Conservation (phyloP, 75 land plant species). For the Cunninghamia lanceolata region DNA sequence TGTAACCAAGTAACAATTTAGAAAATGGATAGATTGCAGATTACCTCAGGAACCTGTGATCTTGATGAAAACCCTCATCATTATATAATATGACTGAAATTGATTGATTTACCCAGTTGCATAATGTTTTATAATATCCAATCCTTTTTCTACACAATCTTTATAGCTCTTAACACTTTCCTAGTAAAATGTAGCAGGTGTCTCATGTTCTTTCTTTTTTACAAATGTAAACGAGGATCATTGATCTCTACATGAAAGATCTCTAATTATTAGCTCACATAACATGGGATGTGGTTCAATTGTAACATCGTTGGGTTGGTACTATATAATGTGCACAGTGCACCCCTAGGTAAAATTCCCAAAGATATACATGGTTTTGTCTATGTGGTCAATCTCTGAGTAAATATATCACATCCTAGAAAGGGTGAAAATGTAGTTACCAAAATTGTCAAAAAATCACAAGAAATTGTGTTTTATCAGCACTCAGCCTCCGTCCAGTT, state of each 20-base stretch:
- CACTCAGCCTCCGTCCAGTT: no score
- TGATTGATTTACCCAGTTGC: not conserved
- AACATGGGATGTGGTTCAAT: not conserved
- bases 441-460: no score
- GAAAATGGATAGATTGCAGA: not conserved
- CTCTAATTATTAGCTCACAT: not conserved
- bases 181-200: not conserved
- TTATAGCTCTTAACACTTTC: not conserved
- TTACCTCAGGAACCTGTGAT: not conserved
- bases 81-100: not conserved
- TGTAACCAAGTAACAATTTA: not conserved
- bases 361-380: not conserved
- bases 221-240: not conserved
- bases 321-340: not conserved
- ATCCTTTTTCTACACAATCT: not conserved
- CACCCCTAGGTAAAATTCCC: no score
- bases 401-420: not conserved
- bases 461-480: no score
- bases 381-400: not conserved
- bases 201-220: not conserved
- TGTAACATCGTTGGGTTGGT: not conserved
- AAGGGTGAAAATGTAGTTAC: not conserved
- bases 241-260: not conserved
- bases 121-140: not conserved
- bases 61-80: not conserved